Conservation (phyloP, 176 grass and related monocot species). For the Tillandsia fasciculata region DNA sequence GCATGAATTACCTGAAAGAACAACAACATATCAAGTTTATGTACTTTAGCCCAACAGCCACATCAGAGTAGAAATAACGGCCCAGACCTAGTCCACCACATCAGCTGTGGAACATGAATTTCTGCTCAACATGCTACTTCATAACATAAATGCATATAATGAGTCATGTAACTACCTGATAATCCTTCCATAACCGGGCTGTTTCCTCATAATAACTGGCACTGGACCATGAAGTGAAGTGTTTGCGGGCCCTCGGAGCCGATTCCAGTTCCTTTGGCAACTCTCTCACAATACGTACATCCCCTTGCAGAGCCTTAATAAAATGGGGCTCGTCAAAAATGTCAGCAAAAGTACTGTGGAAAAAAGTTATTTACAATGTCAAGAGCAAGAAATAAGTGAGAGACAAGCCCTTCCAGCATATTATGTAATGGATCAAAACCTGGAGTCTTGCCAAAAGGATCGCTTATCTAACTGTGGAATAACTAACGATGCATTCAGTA, state of each 20-base stretch:
- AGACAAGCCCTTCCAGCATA: constrained; percentile 1
- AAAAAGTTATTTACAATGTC: constrained; percentile 3
- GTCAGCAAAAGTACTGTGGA: constrained; percentile 67
- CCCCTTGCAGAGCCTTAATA: constrained; percentile 72
- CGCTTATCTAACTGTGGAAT: constrained; percentile 87
- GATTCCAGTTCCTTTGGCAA: constrained; percentile 65
- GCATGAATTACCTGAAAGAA: constrained; percentile 76
- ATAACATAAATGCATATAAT: not conserved
- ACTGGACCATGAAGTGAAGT: constrained; percentile 92
- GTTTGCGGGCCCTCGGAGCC: constrained; percentile 64
- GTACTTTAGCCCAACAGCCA: not conserved
- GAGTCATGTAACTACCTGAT: constrained; percentile 52
- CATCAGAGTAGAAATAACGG: not conserved
- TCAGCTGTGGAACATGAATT: too few species aligned
- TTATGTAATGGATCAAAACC: constrained; percentile 32
- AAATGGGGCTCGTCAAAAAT: constrained; percentile 78
- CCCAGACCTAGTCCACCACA: too few species aligned
- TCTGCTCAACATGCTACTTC: not conserved
- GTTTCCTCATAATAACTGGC: constrained; percentile 65
- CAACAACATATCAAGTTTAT: constrained; percentile 9
- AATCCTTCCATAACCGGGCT: constrained; percentile 69
- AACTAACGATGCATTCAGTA: constrained; percentile 92
- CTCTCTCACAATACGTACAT: constrained; percentile 55
- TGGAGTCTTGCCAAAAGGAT: constrained; percentile 96
- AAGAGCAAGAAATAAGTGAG: constrained; percentile 9